Evolutionary conservation across 73 alveolate species (phyloP).

Genomic region (Tetrahymena borealis): DNA sequence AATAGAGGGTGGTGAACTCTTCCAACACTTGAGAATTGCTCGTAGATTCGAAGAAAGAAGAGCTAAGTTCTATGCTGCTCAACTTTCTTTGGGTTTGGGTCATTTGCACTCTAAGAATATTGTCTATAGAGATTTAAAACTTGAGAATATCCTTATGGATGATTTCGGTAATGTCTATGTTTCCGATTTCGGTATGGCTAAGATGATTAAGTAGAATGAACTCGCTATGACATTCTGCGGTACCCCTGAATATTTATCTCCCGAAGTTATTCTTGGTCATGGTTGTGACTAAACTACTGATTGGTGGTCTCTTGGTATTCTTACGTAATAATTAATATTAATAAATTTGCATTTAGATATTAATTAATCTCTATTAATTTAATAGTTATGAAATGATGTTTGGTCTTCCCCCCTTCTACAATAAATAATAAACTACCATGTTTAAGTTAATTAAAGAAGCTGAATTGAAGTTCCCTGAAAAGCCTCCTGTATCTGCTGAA

Average conservation of each 20-base stretch:
- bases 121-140: slow-evolving; percentile 77
- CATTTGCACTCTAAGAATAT: slow-evolving; percentile 78
- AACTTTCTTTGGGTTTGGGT: slow-evolving; percentile 71
- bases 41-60: slow-evolving; percentile 64
- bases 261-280: slow-evolving; percentile 60
- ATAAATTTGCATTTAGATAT: slow-evolving; percentile 27
- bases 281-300: slow-evolving; percentile 52
- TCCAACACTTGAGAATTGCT: slow-evolving; percentile 38
- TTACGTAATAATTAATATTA: slow-evolving; percentile 42
- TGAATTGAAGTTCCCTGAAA: slow-evolving; percentile 70
- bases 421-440: slow-evolving; percentile 46
- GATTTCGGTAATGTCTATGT: slow-evolving; percentile 78
- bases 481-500: slow-evolving; percentile 52
- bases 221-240: slow-evolving; percentile 80
- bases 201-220: slow-evolving; percentile 62
- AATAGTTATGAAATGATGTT: slow-evolving; percentile 68
- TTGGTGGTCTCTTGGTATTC: slow-evolving; percentile 58
- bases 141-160: slow-evolving; percentile 79
- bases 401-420: slow-evolving; percentile 74
- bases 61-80: slow-evolving; percentile 82
- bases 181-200: slow-evolving; percentile 88
- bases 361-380: slow-evolving; percentile 36
- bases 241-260: slow-evolving; percentile 84
- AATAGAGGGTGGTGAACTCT: slow-evolving; percentile 53
- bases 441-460: slow-evolving; percentile 56